Conservation (phyloP, 2,329 filamentous ascomycete species). For the Fusarium sp. region DNA sequence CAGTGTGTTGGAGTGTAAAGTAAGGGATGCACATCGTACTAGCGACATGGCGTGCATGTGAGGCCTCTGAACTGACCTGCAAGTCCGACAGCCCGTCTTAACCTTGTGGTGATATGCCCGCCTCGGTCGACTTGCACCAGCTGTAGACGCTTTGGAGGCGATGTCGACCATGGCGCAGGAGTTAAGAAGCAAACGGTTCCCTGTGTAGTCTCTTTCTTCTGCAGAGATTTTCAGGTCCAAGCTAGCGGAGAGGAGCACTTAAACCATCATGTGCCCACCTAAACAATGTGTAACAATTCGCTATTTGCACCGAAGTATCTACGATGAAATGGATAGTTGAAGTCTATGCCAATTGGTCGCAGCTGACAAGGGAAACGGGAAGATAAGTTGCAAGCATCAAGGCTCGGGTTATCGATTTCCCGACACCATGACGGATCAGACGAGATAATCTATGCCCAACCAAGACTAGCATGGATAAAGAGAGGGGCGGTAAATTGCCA, state of each 20-base stretch:
- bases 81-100: background rate
- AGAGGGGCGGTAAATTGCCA: background rate
- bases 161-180: background rate
- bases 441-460: background rate
- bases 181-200: background rate
- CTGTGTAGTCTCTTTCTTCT: background rate
- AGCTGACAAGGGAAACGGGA: no score
- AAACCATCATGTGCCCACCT: background rate
- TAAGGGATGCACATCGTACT: no score
- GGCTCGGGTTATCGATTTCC: background rate
- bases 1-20: background rate
- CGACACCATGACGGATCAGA: no score
- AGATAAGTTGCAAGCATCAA: no score
- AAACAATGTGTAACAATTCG: fast-evolving
- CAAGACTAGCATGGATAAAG: background rate
- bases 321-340: background rate
- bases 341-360: no score
- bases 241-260: background rate
- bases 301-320: background rate
- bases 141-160: fast-evolving
- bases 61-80: background rate
- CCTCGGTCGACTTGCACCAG: no score
- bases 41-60: background rate
- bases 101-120: background rate
- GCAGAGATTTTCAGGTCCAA: background rate